These are phyloP conservation scores for Penicillium crystallinum DNA, from an alignment of 495 filamentous ascomycete genomes.

Conservation along the genomic window DNA sequence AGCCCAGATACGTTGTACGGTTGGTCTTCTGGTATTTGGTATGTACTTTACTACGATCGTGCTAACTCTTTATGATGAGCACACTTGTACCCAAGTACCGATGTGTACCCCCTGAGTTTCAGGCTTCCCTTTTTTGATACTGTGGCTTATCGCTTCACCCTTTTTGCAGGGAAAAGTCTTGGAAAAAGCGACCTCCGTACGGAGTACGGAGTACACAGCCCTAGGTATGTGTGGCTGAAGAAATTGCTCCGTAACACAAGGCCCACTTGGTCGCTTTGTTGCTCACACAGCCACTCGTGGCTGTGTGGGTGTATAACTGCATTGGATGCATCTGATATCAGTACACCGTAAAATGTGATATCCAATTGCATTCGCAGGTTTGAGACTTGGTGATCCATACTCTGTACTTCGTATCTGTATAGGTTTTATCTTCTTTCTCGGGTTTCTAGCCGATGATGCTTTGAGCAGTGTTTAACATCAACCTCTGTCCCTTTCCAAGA, in stretches of 20 bases:
- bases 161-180: not conserved
- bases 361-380: not conserved
- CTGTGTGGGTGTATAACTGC: not conserved
- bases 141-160: not conserved
- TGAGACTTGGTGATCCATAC: too few species aligned
- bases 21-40: not conserved
- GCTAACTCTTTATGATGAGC: not conserved
- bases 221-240: constrained; percentile 2
- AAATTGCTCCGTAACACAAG: not conserved
- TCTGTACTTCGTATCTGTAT: too few species aligned
- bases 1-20: not conserved
- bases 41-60: not conserved
- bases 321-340: not conserved
- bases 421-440: too few species aligned
- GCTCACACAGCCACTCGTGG: constrained; percentile 2
- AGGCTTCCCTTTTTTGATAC: constrained; percentile 1
- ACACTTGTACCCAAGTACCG: not conserved
- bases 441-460: too few species aligned
- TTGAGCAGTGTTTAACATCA: not conserved
- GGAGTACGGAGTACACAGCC: too few species aligned
- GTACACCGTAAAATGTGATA: too few species aligned
- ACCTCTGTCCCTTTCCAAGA: not conserved
- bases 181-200: not conserved
- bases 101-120: constrained; percentile 7
- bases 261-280: constrained; percentile 2